Evolutionary conservation across 257 asterid genomes (phyloP), one percentile per base, ranked within the genome.

Genomic region (Leonotis leonurus): DNA sequence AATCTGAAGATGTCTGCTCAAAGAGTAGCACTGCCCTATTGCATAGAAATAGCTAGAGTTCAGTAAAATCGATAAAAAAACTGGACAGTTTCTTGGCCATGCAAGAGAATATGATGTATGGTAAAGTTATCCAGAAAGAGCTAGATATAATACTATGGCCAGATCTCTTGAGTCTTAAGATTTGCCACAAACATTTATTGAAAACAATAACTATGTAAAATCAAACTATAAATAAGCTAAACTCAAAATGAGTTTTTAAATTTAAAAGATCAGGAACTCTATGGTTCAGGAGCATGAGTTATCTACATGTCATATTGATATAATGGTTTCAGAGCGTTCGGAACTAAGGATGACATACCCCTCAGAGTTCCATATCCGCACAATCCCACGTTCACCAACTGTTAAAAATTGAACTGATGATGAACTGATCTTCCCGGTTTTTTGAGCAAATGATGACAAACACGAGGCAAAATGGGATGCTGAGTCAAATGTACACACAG

Each of bases 351-450:
- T 36, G 55, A 70, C 83, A 45, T 72, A 93, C 99, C 96, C 92
- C 60, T 89, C 83, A 37, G 97, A 84, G 63, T 72, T 87, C 99
- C 97, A 93, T 73, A 93, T 80, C 62, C 97, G 83, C 62, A 89
- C 88, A 58, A 89, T 67, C 64, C 94, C 99, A 49, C 97, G 97
- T 70, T 93, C 99, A 69, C 99, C 99, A 69, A 87, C 95, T 21
- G 99, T 93, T 54, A 89, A 44, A 65, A 89, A 93, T 56, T 77
- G 78, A 75, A 81, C 40, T 41, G 90, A 74, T 24, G 85, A 78
- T 56, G 82, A 70, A 57, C 62, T 79, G 53, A 61, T 76, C 59
- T 65, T 85, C 66, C 77, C 80, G 17, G 65, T 74, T 65, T 74
- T 74, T 69, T 77, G 64, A 14, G 71, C 45, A 68, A 52, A 75